A percentile compares a stretch with the other conserved stretches of the same genome.
These are phyloP conservation scores for Parsonsia alboflavescens DNA, from an alignment of 257 asterid genomes.

Conservation along the genomic window DNA sequence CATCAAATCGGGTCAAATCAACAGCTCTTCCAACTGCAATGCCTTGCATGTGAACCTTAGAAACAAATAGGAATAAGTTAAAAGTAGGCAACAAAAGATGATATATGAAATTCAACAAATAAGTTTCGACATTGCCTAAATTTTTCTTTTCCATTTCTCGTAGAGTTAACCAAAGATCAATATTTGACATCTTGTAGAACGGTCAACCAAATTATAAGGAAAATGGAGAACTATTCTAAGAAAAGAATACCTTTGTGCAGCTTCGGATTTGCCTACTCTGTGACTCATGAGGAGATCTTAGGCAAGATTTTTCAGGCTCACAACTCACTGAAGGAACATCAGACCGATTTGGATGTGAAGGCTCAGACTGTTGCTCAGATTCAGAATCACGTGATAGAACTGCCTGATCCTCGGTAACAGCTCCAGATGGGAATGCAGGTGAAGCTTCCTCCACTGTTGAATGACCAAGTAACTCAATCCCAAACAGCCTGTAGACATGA, in stretches of 20 bases:
- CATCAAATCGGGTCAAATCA: constrained; percentile 66
- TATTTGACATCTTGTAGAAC: background rate
- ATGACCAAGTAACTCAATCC: constrained; percentile 63
- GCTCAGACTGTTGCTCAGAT: constrained; percentile 58
- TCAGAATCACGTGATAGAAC: constrained; percentile 46
- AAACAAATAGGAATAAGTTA: background rate
- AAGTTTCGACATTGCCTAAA: too few species aligned
- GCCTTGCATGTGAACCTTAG: constrained; percentile 93
- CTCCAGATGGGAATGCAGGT: constrained; percentile 32
- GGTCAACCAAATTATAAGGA: background rate
- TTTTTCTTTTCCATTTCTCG: background rate
- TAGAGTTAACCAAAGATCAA: background rate
- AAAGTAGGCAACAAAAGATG: background rate
- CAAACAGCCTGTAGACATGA: constrained; percentile 73
- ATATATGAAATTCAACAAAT: background rate
- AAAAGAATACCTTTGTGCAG: constrained; percentile 88
- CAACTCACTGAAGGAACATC: constrained; percentile 60
- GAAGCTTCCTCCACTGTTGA: constrained; percentile 50
- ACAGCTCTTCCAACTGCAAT: constrained; percentile 96
- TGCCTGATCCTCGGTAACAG: constrained; percentile 47
- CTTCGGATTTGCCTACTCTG: constrained; percentile 64
- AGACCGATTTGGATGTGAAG: constrained; percentile 49
- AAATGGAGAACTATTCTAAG: constrained; percentile 5
- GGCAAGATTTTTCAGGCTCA: constrained; percentile 68
- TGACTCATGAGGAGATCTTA: constrained; percentile 67